Evolutionary conservation across 495 filamentous ascomycete genomes (phyloP).

Genomic region (Amniculicola lignicola): DNA sequence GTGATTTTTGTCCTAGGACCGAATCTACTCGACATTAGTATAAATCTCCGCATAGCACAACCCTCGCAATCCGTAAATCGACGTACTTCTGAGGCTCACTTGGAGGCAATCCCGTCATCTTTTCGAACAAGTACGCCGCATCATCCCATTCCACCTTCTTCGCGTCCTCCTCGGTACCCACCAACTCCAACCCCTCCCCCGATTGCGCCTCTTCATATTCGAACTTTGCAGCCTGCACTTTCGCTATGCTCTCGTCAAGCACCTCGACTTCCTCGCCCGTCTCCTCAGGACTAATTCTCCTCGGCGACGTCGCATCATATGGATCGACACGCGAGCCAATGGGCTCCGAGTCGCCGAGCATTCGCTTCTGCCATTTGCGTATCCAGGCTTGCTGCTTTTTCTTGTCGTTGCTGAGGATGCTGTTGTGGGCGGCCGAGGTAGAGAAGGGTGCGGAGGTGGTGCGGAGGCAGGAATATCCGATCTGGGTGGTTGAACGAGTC

Average conservation of each 20-base stretch:
- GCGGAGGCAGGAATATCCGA: slow-evolving; percentile 1
- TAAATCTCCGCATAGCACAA: background rate
- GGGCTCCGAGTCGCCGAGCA: slow-evolving; percentile 23
- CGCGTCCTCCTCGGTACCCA: slow-evolving; percentile 55
- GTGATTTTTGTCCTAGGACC: slow-evolving; percentile 33
- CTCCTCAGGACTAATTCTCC: slow-evolving; percentile 37
- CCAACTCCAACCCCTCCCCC: slow-evolving; percentile 55
- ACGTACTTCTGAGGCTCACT: background rate
- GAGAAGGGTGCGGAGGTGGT: slow-evolving; percentile 22
- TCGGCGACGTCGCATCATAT: slow-evolving; percentile 24
- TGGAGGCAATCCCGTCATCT: background rate
- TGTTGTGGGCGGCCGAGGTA: slow-evolving; percentile 5
- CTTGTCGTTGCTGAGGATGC: slow-evolving; percentile 10
- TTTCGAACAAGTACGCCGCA: slow-evolving; percentile 21
- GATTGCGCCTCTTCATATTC: slow-evolving; percentile 57
- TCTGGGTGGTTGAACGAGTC: background rate
- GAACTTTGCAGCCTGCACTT: slow-evolving; percentile 6
- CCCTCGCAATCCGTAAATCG: slow-evolving; percentile 1
- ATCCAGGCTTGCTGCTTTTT: slow-evolving; percentile 16
- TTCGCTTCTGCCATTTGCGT: slow-evolving; percentile 30
- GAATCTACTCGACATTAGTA: slow-evolving; percentile 13
- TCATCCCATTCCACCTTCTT: slow-evolving; percentile 43
- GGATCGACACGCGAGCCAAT: slow-evolving; percentile 30
- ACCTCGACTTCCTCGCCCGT: slow-evolving; percentile 29
- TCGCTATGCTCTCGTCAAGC: slow-evolving; percentile 13